Percentiles rank a stretch among this genome's conserved stretches.
These are phyloP conservation scores for Ascochyta clinopodiicola DNA, from an alignment of 2,329 filamentous ascomycete species.

Conservation along the genomic window DNA sequence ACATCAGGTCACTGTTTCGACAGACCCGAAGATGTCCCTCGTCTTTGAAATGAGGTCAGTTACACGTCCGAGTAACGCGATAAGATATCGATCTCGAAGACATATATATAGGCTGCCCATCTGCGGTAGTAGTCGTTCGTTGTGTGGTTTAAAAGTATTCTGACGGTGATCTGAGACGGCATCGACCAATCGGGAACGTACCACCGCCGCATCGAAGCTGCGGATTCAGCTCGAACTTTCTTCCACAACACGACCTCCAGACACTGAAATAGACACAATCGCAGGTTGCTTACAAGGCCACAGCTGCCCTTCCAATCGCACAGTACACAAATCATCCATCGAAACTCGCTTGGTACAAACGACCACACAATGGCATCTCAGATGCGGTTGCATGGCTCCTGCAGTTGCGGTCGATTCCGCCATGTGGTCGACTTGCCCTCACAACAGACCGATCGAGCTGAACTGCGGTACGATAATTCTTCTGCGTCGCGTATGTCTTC, in stretches of 20 bases:
- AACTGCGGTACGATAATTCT: constrained; percentile 69
- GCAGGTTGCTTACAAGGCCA: neutral
- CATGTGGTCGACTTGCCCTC: constrained; percentile 77
- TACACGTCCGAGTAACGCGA: neutral
- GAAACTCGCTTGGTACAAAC: neutral
- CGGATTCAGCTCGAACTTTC: constrained; percentile 19
- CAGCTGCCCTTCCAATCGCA: too few relatives aligned
- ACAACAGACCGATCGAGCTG: constrained; percentile 68
- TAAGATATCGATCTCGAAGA: neutral
- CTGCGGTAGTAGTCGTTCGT: neutral
- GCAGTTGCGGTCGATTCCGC: constrained; percentile 84
- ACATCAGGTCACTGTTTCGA: neutral
- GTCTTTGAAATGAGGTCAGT: too few relatives aligned
- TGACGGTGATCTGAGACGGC: constrained; percentile 9
- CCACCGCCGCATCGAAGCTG: constrained; percentile 4
- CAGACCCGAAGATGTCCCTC: neutral
- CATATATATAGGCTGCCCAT: neutral
- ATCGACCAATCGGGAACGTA: constrained; percentile 5
- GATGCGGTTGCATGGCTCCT: constrained; percentile 71
- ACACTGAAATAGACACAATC: constrained; percentile 14
- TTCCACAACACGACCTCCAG: constrained; percentile 2
- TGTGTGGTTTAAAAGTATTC: neutral
- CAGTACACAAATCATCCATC: neutral
- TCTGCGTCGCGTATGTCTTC: constrained; percentile 71
- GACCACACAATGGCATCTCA: constrained; percentile 43